Base-by-base conservation (phyloP, 2,329 filamentous ascomycete species). In the Penicillium sp. region DNA sequence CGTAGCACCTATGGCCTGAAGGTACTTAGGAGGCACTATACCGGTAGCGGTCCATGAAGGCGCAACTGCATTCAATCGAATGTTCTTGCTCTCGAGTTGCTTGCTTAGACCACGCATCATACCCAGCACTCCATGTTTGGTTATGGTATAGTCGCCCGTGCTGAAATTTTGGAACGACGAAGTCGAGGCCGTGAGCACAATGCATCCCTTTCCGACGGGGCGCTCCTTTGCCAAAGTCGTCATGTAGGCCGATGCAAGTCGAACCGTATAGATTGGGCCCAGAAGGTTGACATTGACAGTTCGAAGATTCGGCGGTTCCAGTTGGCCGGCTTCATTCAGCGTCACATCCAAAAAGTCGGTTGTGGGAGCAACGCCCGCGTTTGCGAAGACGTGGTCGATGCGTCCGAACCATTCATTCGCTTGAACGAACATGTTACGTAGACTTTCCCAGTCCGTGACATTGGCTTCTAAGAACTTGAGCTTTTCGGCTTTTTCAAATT, bases 61-160 rank as follows among this genome's bases (percentile, higher is more conserved):
- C 1, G 79, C 75, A 18, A 85, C 67, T 5, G 73, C 76, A 68
- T 85, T 85, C 45, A 85, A 63, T 13, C 82, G 78, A 39, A 85
- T 76, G 1, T 79, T 76, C 1, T 79, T 53, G 31, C 14, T n/a
- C 39, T 52, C 44, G 18, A 81, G 56, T 3, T 75, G 64, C 2
- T 68, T 65, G 1, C 73, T 63, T 9, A 81, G 65, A 3, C 77
- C 76, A 25, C 81, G 75, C 20, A 79, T 72, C 48, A 81, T 76
- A 2, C 82, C 81, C 0, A 84, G 55, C 0, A 82, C 76, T 20
- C 74, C 82, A 48, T 83, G 78, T 52, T 85, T 85, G 25, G 80
- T 69, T 1, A 77, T 74, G 1, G 76, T 61, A 51, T 85, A 84
- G 59, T 84, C 81, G 0, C 74, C 69, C 2, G 73, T 72, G 16